A percentile compares a stretch with the other conserved stretches of the same genome.
Evolutionary conservation across 495 filamentous ascomycete species (phyloP).

Genomic region (Penicillium atrosanguineum): DNA sequence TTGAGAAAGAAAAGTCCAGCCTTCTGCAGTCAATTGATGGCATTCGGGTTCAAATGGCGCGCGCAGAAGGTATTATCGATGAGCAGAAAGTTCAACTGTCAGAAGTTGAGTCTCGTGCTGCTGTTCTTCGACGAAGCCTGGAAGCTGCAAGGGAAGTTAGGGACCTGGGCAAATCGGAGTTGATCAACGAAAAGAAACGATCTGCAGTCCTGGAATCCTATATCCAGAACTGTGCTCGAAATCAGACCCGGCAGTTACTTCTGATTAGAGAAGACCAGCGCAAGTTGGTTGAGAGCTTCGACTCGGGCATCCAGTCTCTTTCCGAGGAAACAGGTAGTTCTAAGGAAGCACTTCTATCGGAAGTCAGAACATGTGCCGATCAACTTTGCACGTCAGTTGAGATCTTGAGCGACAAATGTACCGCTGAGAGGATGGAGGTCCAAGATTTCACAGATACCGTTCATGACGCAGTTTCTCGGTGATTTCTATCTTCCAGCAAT

Average conservation of each 20-base stretch:
- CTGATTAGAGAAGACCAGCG: constrained; percentile 28
- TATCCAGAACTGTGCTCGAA: constrained; percentile 29
- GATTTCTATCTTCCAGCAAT: constrained; percentile 2
- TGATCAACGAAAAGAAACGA: constrained; percentile 32
- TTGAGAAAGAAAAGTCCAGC: constrained; percentile 28
- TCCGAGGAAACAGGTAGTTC: constrained; percentile 6
- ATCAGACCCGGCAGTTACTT: constrained; percentile 24
- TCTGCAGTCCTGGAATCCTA: constrained; percentile 28
- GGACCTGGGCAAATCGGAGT: constrained; percentile 11
- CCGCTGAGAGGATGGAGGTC: constrained; percentile 16
- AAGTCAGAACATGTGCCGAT: constrained; percentile 12
- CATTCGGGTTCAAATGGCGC: constrained; percentile 19
- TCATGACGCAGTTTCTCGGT: constrained; percentile 23
- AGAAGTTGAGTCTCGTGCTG: constrained; percentile 12
- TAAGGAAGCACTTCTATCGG: constrained; percentile 12
- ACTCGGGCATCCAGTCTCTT: constrained; percentile 13
- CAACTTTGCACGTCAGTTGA: constrained; percentile 17
- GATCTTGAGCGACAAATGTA: constrained; percentile 17
- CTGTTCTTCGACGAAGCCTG: constrained; percentile 21
- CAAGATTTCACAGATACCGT: constrained; percentile 18
- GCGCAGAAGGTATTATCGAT: constrained; percentile 13
- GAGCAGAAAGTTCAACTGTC: constrained; percentile 15
- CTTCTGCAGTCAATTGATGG: constrained; percentile 22
- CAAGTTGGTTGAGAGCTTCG: constrained; percentile 20
- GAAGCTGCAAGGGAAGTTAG: constrained; percentile 15